Evolutionary conservation across 768 basidiomycete genomes (phyloP).

Genomic region (Leccinum boreale): DNA sequence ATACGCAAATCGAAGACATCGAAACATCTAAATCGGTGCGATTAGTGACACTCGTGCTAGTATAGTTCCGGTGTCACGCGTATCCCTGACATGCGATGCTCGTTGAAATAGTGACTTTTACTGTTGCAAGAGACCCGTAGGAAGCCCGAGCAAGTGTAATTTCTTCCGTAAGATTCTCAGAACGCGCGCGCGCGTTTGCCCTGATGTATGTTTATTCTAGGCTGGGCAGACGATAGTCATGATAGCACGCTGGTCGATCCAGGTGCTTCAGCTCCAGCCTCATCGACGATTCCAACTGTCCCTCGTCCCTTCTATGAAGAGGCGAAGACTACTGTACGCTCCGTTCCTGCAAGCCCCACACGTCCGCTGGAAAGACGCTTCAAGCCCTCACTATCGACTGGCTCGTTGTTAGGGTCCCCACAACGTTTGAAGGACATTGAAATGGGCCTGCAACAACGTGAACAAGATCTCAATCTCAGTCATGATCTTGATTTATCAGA

Average conservation of each 20-base stretch:
- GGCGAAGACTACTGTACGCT: not conserved
- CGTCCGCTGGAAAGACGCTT: not conserved
- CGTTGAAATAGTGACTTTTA: constrained; percentile 36
- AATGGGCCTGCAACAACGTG: constrained; percentile 16
- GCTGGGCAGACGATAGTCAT: constrained; percentile 31
- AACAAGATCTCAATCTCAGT: constrained; percentile 9
- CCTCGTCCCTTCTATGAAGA: constrained; percentile 1
- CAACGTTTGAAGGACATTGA: constrained; percentile 16
- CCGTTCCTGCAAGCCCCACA: constrained; percentile 1
- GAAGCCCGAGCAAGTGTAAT: constrained; percentile 15
- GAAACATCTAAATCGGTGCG: constrained; percentile 39
- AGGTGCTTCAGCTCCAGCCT: not conserved
- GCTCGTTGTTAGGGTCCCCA: constrained; percentile 1
- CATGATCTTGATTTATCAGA: constrained; percentile 5
- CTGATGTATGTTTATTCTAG: constrained; percentile 14
- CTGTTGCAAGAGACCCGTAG: constrained; percentile 30
- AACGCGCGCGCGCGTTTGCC: not conserved
- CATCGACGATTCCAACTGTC: not conserved
- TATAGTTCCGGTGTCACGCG: not conserved
- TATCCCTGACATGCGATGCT: constrained; percentile 5
- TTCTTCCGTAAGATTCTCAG: constrained; percentile 38
- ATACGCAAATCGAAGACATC: constrained; percentile 33
- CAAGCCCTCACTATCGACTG: not conserved
- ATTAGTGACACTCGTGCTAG: not conserved
- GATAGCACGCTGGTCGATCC: not conserved